Percentiles rank a stretch among this genome's conserved stretches.
Conservation (phyloP, 1,139 yeast species). For the Sugiyamaella castrensis region DNA sequence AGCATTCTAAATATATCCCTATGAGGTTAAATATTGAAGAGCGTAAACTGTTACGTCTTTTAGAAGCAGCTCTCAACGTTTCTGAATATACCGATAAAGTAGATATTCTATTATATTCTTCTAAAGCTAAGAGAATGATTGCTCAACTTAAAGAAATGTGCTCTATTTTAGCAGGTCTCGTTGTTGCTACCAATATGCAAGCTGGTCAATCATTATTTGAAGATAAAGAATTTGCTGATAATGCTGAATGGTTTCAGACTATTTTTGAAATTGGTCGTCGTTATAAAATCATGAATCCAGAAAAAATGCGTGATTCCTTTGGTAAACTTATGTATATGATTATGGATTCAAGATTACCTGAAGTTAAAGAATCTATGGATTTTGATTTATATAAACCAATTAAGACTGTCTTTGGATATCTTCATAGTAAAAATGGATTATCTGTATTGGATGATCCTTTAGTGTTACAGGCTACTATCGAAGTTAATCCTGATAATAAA, state of each 20-base stretch:
- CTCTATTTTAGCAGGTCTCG: conserved; percentile 68
- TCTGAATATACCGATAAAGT: conserved; percentile 74
- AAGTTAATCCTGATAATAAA: conserved; percentile 56
- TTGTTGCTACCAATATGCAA: conserved; percentile 68
- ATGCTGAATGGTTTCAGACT: conserved; percentile 64
- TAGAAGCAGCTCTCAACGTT: conserved; percentile 70
- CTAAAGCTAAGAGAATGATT: conserved; percentile 64
- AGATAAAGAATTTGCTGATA: conserved; percentile 59
- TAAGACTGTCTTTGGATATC: conserved; percentile 52
- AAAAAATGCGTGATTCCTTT: conserved; percentile 67
- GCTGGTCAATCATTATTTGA: conserved; percentile 59
- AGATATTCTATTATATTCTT: conserved; percentile 59
- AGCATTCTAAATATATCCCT: conserved; percentile 57
- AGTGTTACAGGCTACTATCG: conserved; percentile 59
- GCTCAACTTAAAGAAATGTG: conserved; percentile 69
- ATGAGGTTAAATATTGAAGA: conserved; percentile 62
- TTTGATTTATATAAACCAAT: conserved; percentile 70
- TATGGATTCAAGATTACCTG: conserved; percentile 73
- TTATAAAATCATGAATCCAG: conserved; percentile 77
- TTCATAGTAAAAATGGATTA: conserved; percentile 40
- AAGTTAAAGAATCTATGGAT: conserved; percentile 62
- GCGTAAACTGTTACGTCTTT: conserved; percentile 56
- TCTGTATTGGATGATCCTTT: conserved; percentile 53
- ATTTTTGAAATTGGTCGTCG: conserved; percentile 74
- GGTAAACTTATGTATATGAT: conserved; percentile 77